These are phyloP conservation scores for Ochetophila trinervis DNA, from an alignment of 306 rosid genomes.

Conservation along the genomic window DNA sequence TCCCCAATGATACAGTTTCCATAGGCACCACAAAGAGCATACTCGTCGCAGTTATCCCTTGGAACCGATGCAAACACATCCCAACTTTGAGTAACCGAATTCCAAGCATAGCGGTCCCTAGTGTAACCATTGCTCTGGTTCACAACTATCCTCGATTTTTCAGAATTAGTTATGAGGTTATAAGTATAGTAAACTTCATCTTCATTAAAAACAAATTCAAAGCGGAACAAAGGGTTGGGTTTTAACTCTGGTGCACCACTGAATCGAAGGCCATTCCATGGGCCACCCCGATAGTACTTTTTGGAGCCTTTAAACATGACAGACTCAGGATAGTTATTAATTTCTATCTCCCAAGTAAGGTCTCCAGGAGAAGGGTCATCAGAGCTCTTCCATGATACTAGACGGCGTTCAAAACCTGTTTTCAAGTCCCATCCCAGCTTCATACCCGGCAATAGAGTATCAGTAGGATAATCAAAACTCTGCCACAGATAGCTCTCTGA, in stretches of 20 bases:
- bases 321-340: background rate
- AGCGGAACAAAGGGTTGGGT: background rate
- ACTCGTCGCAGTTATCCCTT: constrained; percentile 15
- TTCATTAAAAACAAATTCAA: background rate
- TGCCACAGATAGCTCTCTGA: constrained; percentile 14
- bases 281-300: background rate
- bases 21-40: constrained; percentile 34
- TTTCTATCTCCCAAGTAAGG: background rate
- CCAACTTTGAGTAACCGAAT: background rate
- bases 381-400: constrained; percentile 30
- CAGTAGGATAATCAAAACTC: constrained; percentile 16
- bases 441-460: constrained; percentile 15
- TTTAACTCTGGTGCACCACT: background rate
- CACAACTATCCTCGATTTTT: background rate
- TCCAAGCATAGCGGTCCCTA: background rate
- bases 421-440: constrained; percentile 13
- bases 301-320: background rate
- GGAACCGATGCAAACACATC: constrained; percentile 35
- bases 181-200: background rate
- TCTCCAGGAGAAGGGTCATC: constrained; percentile 34
- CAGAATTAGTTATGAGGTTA: background rate
- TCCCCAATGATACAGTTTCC: constrained; percentile 17
- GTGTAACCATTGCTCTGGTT: background rate
- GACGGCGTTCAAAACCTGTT: constrained; percentile 7
- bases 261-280: background rate